Evolutionary conservation across 2,329 filamentous ascomycete species (phyloP).

Genomic region (Aspergillus ruber): DNA sequence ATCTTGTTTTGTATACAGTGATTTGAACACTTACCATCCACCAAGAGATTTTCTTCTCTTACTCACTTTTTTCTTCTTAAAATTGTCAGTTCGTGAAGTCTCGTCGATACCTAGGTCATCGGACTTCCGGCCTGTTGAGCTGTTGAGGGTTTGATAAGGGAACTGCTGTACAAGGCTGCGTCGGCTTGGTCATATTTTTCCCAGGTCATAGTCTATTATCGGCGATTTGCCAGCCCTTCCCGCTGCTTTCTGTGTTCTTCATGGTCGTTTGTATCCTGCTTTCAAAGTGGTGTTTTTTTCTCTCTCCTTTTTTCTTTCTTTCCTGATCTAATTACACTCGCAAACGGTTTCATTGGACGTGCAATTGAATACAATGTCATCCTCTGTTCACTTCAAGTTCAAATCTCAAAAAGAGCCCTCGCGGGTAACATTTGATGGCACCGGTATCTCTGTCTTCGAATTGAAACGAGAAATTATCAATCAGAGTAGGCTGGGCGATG

Average conservation of each 20-base stretch:
- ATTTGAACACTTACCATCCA: conserved; percentile 19
- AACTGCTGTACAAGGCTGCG: conserved; percentile 3
- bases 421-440: conserved; percentile 93
- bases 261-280: conserved; percentile 20
- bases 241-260: conserved; percentile 12
- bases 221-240: conserved; percentile 10
- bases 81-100: conserved; percentile 19
- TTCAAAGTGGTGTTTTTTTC: conserved; percentile 17
- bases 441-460: conserved; percentile 96
- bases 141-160: conserved; percentile 1
- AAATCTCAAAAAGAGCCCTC: conserved; percentile 96
- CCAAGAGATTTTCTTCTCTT: conserved; percentile 8
- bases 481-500: conserved; percentile 88
- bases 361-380: conserved; percentile 64
- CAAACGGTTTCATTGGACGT: conserved; percentile 21
- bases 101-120: conserved; percentile 18
- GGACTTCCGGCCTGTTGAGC: conserved; percentile 9
- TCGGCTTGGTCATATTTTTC: conserved; percentile 3
- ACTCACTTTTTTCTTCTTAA: conserved; percentile 8
- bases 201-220: conserved; percentile 12
- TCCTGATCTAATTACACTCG: conserved; percentile 24
- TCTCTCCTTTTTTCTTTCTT: conserved; percentile 13
- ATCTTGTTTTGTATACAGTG: conserved; percentile 31
- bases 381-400: conserved; percentile 99
- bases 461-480: conserved; percentile 97